These are phyloP conservation scores for Harringtonia lauricola DNA, from an alignment of 2,329 filamentous ascomycete genomes.

Conservation along the genomic window DNA sequence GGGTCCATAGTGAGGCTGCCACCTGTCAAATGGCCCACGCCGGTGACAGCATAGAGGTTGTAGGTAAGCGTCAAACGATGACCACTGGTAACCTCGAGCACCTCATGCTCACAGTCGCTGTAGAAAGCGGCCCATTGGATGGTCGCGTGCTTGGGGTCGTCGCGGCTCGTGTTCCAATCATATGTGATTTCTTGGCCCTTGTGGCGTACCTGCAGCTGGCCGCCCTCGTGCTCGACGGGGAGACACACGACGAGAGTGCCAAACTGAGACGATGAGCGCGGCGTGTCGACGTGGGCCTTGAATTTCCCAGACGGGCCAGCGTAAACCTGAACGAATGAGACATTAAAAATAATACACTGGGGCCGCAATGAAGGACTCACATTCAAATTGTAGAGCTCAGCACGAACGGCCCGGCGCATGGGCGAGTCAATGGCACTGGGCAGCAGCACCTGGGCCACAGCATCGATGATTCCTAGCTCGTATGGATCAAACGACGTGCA, in stretches of 20 bases:
- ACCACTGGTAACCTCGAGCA: slow-evolving; percentile 35
- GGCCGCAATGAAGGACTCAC: slow-evolving; percentile 18
- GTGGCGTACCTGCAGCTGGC: slow-evolving; percentile 31
- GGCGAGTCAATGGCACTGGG: slow-evolving; percentile 9
- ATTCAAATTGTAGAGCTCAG: slow-evolving; percentile 48
- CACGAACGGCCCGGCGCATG: slow-evolving; percentile 24
- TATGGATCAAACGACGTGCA: slow-evolving; percentile 39
- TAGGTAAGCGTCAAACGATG: slow-evolving; percentile 49
- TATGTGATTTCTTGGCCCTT: slow-evolving; percentile 21
- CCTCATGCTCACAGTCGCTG: slow-evolving; percentile 40
- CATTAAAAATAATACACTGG: background rate
- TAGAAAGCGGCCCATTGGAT: slow-evolving; percentile 36
- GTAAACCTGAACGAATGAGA: slow-evolving; percentile 28
- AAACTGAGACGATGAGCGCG: slow-evolving; percentile 34
- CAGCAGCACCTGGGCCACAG: slow-evolving; percentile 33
- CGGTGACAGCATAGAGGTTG: slow-evolving; percentile 32
- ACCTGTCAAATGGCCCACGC: background rate
- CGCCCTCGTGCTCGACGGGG: slow-evolving; percentile 24
- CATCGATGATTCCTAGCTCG: slow-evolving; percentile 38
- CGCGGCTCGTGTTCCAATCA: slow-evolving; percentile 25
- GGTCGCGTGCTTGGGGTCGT: background rate
- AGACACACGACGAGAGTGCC: slow-evolving; percentile 44
- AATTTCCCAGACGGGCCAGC: slow-evolving; percentile 38
- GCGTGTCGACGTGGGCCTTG: slow-evolving; percentile 41
- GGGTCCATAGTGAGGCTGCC: background rate